Base-by-base conservation (phyloP, 1,139 yeast species). In the Arxiozyma bovina region DNA sequence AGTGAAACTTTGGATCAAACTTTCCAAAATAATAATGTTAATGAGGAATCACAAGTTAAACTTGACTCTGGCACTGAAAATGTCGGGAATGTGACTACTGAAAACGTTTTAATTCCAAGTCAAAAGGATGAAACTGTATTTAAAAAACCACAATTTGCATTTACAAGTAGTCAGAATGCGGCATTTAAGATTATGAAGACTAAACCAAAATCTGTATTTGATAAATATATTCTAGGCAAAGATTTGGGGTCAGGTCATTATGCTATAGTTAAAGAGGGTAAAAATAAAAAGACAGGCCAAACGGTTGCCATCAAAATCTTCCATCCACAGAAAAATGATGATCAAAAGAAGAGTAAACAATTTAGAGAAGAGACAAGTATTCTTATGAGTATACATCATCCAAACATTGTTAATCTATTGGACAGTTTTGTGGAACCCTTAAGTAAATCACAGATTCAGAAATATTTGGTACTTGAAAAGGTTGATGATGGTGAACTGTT, bases 241-340 rank as follows among this genome's bases (percentile, higher is more conserved):
- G 81, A 83, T 59, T 70, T 86, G 30, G 94, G 94, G 0, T 73
- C 85, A 4, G 94, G 94, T 0, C 93, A 85, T 69, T 86, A 85
- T 66, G 93, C 93, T 0, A 80, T 82, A 21, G 94, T 86, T 1
- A 83, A 81, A 64, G 88, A 84, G 59, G 89, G 89, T 2, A 73
- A 76, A 23, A 77, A 80, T 59, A 77, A 82, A 59, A 67, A 70
- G 18, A 76, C 83, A 0, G 88, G 88, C 0, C 77, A 77, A 54
- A 69, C 77, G 1, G 85, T 82, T 45, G 93, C 93, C 0, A 87
- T 85, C 3, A 85, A 85, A 64, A 82, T 85, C n/a, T 85, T 85
- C 66, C 86, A 85, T 64, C 88, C 90, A 0, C 82, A 81, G 56
- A 78, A 76, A 58, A 73, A 73, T 43, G 81, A 80, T 56, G 82